Conservation (phyloP, 2,329 filamentous ascomycete genomes). For the Samsoniella hepiali region DNA sequence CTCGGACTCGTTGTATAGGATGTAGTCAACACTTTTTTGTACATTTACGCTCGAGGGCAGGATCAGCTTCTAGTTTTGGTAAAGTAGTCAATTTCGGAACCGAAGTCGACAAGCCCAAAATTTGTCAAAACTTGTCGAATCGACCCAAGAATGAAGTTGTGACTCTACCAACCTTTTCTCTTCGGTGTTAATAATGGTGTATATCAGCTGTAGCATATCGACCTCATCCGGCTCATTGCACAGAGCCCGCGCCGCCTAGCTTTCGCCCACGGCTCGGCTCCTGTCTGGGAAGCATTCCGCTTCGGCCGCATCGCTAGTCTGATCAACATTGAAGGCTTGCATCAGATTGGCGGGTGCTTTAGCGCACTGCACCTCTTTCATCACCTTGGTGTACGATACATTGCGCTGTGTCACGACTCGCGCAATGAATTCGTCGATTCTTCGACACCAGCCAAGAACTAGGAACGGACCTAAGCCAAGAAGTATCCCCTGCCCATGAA, state of each 20-base stretch:
- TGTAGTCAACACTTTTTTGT: no score
- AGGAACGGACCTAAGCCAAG: no score
- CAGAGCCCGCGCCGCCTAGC: conserved; percentile 67
- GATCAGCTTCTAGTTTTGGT: no score
- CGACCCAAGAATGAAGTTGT: no score
- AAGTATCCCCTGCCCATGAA: no score
- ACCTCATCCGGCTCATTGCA: conserved; percentile 59
- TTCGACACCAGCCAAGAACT: background rate
- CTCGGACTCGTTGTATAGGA: no score
- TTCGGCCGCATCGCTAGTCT: conserved; percentile 64
- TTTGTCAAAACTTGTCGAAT: no score
- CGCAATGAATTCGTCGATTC: conserved; percentile 3
- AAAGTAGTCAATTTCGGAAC: no score
- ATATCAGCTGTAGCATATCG: conserved; percentile 58
- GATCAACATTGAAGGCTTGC: conserved; percentile 74
- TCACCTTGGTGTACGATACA: conserved; percentile 73
- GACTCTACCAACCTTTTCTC: no score
- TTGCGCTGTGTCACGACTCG: conserved; percentile 74
- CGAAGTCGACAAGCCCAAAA: no score
- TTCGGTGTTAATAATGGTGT: no score
- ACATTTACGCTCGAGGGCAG: no score
- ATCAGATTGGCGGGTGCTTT: conserved; percentile 80
- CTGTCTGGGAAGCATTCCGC: conserved; percentile 56
- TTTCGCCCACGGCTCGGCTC: conserved; percentile 51
- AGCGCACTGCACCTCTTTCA: conserved; percentile 70